These are phyloP conservation scores for Starmerella roubikii DNA, from an alignment of 805 yeast species.

Conservation along the genomic window DNA sequence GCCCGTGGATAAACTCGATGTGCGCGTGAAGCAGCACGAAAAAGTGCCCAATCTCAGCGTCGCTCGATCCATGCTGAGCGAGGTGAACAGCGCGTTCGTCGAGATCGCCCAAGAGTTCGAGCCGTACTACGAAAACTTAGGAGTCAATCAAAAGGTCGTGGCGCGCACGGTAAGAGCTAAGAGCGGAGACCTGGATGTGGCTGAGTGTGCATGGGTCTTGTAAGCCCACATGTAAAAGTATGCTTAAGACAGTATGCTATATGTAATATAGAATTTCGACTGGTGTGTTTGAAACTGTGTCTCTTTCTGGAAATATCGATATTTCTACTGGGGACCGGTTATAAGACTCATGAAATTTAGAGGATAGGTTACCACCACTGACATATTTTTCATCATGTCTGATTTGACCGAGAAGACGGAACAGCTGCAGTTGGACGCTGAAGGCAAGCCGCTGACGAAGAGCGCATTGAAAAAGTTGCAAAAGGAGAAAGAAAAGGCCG, in stretches of 20 bases:
- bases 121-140: conserved; percentile 22
- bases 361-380: too few relatives aligned
- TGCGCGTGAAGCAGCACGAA: conserved; percentile 14
- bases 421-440: conserved; percentile 38
- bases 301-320: too few relatives aligned
- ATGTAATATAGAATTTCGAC: neutral
- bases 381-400: conserved; percentile 4
- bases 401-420: conserved; percentile 15
- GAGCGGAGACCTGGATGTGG: neutral
- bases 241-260: neutral
- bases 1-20: conserved; percentile 26
- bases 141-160: conserved; percentile 7
- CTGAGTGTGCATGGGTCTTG: conserved; percentile 5
- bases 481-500: conserved; percentile 83
- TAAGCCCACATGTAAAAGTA: too few relatives aligned
- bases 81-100: conserved; percentile 20
- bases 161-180: conserved; percentile 2
- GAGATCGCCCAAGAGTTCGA: conserved; percentile 21
- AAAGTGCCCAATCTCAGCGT: conserved; percentile 14
- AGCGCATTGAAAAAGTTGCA: conserved; percentile 91
- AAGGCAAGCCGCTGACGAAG: conserved; percentile 80
- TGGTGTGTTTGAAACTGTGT: neutral
- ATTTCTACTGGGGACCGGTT: neutral
- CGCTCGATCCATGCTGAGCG: conserved; percentile 12
- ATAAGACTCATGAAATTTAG: neutral